Base-by-base conservation (phyloP, 1,284 basidiomycete genomes). In the Fomes fomentarius region DNA sequence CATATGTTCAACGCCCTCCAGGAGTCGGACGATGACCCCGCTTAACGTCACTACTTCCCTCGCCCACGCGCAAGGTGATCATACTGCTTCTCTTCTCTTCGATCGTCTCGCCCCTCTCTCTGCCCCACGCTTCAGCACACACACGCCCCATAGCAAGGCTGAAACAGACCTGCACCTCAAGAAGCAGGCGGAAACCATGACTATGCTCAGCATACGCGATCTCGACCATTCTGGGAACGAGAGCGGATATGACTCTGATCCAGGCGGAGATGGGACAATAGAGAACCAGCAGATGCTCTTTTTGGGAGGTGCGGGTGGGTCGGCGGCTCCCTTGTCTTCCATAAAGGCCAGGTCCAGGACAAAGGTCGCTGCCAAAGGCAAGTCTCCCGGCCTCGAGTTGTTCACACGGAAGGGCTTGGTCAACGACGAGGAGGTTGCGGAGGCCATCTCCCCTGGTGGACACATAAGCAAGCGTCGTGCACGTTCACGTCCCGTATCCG, bases 381-480 rank as follows among this genome's bases (percentile, higher is more conserved):
- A 57, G 45, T 51, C 63, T 2, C 63, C 66, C 6, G 58, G 56
- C 11, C 49, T 63, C 17, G 61, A 63, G 2, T 11, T 62, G 7
- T 42, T 60, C 21, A 62, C 60, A 1, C 49, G 63, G 37, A 62
- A 53, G 37, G 58, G 61, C 15, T 44, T 57, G 24, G 52, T 45
- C 31, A 66, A 64, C 48, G 68, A 66, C 19, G 82, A 85, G 57
- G 87, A 73, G 51, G 71, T 87, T 22, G 84, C 77, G 2, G 85
- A 86, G 61, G 82, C 83, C 0, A 74, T 89, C 54, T 91, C 87
- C 0, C 88, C 87, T 3, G 85, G 84, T 21, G 87, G 87, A 0
- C 89, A 89, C 67, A 72, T 90, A 52, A 80, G 76, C 28, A 91
- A 91, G 69, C 77, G 88, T 51, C 80, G 87, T 15, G 87, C 87